Conservation (phyloP, 2,329 filamentous ascomycete genomes). For the Amylocarpus encephaloides region DNA sequence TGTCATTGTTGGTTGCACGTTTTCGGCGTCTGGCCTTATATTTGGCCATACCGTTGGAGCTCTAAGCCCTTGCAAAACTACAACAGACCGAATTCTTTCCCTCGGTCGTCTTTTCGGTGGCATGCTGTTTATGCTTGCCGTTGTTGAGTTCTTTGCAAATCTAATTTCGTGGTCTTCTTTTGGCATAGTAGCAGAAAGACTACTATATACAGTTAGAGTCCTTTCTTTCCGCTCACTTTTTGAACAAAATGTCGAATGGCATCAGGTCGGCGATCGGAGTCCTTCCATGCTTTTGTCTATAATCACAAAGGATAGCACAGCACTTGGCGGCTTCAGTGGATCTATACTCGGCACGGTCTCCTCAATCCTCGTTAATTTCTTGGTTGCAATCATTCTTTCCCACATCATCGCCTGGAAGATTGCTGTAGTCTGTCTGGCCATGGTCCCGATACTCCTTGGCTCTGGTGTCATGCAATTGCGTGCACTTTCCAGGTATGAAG, state of each 20-base stretch:
- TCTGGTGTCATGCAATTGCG: constrained; percentile 48
- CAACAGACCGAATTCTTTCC: constrained; percentile 18
- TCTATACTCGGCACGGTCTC: constrained; percentile 64
- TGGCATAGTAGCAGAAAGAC: constrained; percentile 54
- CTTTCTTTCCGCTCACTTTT: constrained; percentile 50
- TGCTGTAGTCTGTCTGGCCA: constrained; percentile 42
- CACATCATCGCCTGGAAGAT: constrained; percentile 72
- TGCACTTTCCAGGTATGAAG: constrained; percentile 55
- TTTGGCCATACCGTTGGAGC: constrained; percentile 46
- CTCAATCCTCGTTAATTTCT: constrained; percentile 60
- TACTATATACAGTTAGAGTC: constrained; percentile 56
- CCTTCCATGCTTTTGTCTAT: constrained; percentile 59
- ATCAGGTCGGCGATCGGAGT: constrained; percentile 58
- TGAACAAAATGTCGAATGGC: constrained; percentile 63
- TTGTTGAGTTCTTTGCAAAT: constrained; percentile 56
- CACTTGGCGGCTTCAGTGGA: constrained; percentile 61
- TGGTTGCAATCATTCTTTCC: constrained; percentile 60
- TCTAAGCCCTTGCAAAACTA: constrained; percentile 41
- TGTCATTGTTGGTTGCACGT: constrained; percentile 49
- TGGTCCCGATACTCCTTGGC: constrained; percentile 55
- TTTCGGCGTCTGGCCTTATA: constrained; percentile 48
- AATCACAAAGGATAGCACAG: constrained; percentile 63
- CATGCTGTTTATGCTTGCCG: constrained; percentile 44
- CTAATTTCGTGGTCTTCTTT: constrained; percentile 49
- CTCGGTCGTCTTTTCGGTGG: constrained; percentile 34